phyloP scores from a whole-genome alignment of 179 eudicot genomes.

The Camellia oleifera region DNA sequence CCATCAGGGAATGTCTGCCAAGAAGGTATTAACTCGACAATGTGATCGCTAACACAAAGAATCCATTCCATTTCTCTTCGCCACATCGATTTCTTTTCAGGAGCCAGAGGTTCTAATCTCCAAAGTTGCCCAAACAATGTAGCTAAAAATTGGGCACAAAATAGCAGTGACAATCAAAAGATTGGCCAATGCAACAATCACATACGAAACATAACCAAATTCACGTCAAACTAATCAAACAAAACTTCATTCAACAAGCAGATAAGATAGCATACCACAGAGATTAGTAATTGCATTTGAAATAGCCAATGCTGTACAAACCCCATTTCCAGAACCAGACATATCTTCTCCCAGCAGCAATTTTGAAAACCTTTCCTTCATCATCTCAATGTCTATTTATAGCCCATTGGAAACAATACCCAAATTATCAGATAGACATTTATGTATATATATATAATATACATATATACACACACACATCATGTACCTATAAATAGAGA shows the following conservation, averaged over 20 bases:
- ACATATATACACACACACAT: not conserved
- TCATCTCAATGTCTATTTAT: constrained; percentile 52
- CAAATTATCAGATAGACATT: constrained; percentile 6
- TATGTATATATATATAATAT: not conserved
- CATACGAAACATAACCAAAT: not conserved
- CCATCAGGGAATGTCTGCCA: constrained; percentile 93
- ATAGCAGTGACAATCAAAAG: constrained; percentile 2
- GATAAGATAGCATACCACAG: constrained; percentile 34
- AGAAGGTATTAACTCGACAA: constrained; percentile 80
- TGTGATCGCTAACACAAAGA: constrained; percentile 80
- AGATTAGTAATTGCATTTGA: constrained; percentile 68
- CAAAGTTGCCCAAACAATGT: constrained; percentile 88
- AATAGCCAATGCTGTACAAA: constrained; percentile 54
- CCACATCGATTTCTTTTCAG: constrained; percentile 83
- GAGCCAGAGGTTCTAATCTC: constrained; percentile 75
- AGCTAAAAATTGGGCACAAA: constrained; percentile 38
- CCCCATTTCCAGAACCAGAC: constrained; percentile 67
- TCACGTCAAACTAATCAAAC: not conserved
- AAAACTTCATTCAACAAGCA: not conserved
- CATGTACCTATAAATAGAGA: no score
- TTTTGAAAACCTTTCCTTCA: constrained; percentile 66
- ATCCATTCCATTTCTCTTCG: constrained; percentile 84
- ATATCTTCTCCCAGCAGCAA: constrained; percentile 65
- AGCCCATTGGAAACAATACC: constrained; percentile 5
- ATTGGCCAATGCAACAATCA: not conserved